Conservation (phyloP, 2,329 filamentous ascomycete genomes). For the Claviceps fusiformis region DNA sequence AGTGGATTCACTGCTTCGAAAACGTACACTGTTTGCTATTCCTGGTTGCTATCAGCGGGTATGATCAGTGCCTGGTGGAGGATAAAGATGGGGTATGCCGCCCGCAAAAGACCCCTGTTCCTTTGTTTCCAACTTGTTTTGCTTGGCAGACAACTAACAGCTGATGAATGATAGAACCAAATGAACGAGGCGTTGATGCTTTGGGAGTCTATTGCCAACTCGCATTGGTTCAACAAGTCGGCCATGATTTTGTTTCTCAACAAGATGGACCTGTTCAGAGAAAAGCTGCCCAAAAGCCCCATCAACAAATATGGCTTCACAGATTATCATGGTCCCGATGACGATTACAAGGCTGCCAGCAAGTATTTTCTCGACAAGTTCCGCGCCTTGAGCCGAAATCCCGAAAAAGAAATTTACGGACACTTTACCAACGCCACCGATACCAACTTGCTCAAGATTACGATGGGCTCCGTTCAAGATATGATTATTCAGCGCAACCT, state of each 20-base stretch:
- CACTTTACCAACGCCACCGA: slow-evolving; percentile 51
- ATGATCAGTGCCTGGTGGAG: slow-evolving; percentile 91
- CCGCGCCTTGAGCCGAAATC: slow-evolving; percentile 57
- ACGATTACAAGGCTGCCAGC: slow-evolving; percentile 60
- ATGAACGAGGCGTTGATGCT: slow-evolving; percentile 84
- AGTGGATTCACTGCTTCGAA: slow-evolving; percentile 98
- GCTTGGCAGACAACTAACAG: background rate
- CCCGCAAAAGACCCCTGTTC: background rate
- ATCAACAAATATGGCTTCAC: slow-evolving; percentile 64
- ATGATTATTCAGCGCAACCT: slow-evolving; percentile 79
- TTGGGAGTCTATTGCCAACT: slow-evolving; percentile 75
- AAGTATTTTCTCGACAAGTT: slow-evolving; percentile 79
- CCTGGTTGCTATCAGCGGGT: slow-evolving; percentile 87
- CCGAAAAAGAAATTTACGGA: slow-evolving; percentile 49
- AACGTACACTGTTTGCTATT: slow-evolving; percentile 88
- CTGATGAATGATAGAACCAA: slow-evolving; percentile 51
- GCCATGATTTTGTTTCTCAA: slow-evolving; percentile 75
- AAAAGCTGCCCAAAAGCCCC: slow-evolving; percentile 57
- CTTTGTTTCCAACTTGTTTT: background rate
- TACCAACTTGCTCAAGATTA: slow-evolving; percentile 69
- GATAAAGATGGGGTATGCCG: slow-evolving; percentile 79
- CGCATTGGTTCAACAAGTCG: slow-evolving; percentile 73
- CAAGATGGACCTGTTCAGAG: slow-evolving; percentile 76
- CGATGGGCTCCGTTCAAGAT: slow-evolving; percentile 75
- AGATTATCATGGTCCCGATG: slow-evolving; percentile 59